Conservation (phyloP, 768 basidiomycete species). For the Tricholoma furcatifolium region DNA sequence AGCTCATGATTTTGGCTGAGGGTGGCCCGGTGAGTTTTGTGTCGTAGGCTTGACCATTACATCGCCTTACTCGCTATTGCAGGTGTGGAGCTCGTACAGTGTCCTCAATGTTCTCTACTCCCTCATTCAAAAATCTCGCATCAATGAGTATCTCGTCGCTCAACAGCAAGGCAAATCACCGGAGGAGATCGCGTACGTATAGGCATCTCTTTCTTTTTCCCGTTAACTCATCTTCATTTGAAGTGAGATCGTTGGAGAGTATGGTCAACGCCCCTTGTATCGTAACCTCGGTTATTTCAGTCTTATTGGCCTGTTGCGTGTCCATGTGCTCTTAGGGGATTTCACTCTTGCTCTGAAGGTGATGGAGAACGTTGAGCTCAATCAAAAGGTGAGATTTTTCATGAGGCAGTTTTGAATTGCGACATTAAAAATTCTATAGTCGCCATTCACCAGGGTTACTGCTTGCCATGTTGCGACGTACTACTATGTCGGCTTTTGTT, state of each 20-base stretch:
- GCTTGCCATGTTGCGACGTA: constrained; percentile 96
- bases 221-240: background rate
- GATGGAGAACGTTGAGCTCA: constrained; percentile 91
- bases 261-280: constrained; percentile 87
- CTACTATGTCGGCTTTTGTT: constrained; percentile 97
- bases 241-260: constrained; percentile 88
- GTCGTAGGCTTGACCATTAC: background rate
- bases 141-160: constrained; percentile 90
- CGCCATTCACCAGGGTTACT: constrained; percentile 90
- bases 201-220: background rate
- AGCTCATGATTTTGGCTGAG: constrained; percentile 78
- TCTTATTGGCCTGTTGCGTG: constrained; percentile 90
- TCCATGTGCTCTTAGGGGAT: constrained; percentile 95
- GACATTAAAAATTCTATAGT: constrained; percentile 35
- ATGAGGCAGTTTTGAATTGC: background rate
- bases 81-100: constrained; percentile 98
- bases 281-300: constrained; percentile 97
- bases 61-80: background rate
- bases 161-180: constrained; percentile 74
- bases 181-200: constrained; percentile 80
- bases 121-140: constrained; percentile 94
- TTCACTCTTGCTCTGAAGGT: constrained; percentile 93
- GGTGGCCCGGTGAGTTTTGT: constrained; percentile 53
- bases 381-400: constrained; percentile 62
- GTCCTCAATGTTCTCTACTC: constrained; percentile 98